phyloP scores from a whole-genome alignment of 129 eudicot species.

The Logfia minima region DNA sequence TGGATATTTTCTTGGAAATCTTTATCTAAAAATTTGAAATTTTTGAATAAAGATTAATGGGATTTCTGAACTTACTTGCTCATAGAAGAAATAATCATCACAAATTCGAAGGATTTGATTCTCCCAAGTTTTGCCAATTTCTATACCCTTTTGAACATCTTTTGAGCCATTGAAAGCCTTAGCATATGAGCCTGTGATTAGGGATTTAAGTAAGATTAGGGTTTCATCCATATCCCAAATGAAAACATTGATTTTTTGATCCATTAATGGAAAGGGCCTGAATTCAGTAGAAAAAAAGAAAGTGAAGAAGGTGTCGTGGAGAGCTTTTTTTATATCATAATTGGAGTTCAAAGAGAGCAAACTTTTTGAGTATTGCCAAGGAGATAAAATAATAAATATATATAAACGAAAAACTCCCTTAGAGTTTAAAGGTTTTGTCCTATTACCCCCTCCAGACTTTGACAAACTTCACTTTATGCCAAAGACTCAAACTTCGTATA shows the following conservation, averaged over 20 bases:
- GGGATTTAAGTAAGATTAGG: conserved; percentile 82
- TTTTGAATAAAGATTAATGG: background rate
- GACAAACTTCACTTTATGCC: background rate
- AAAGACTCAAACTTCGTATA: too few species aligned
- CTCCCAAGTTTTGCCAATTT: conserved; percentile 88
- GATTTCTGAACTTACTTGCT: conserved; percentile 51
- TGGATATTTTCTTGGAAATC: background rate
- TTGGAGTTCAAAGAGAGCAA: conserved; percentile 12
- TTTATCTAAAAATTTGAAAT: background rate
- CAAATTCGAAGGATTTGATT: conserved; percentile 75
- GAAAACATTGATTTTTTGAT: conserved; percentile 60
- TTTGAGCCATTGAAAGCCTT: conserved; percentile 61
- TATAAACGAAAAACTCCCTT: background rate
- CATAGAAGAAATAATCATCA: conserved; percentile 82
- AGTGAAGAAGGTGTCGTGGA: conserved; percentile 13
- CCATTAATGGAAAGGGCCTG: conserved; percentile 36
- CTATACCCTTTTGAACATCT: conserved; percentile 71
- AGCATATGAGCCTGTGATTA: conserved; percentile 77
- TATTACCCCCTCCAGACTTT: background rate
- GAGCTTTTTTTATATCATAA: conserved; percentile 5
- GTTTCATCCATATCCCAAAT: conserved; percentile 99
- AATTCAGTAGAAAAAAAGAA: conserved; percentile 8
- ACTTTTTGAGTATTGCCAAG: background rate
- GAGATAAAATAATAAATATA: background rate
- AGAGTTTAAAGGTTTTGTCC: background rate